A percentile compares a stretch with the other conserved stretches of the same genome.
These are phyloP conservation scores for Phaeosphaeriaceae sp. DNA, from an alignment of 2,329 filamentous ascomycete species.

Conservation along the genomic window DNA sequence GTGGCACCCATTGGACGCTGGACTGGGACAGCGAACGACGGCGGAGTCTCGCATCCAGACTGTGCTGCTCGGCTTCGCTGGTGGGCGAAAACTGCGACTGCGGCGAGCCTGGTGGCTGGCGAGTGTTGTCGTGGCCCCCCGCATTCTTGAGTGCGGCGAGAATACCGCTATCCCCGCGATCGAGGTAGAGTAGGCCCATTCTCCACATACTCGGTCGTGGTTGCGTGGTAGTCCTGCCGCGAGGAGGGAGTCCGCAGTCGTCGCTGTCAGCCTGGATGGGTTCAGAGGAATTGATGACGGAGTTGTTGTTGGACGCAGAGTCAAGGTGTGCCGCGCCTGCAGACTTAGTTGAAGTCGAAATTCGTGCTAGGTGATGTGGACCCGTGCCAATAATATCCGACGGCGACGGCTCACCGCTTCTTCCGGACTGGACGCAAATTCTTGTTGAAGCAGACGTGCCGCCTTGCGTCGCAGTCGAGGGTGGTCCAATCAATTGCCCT, in stretches of 20 bases:
- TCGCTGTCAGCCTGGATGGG: conserved; percentile 18
- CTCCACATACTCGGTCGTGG: conserved; percentile 29
- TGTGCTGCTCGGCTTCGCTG: conserved; percentile 17
- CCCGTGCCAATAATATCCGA: conserved; percentile 3
- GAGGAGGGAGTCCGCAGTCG: conserved; percentile 11
- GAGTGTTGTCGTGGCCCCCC: conserved; percentile 22
- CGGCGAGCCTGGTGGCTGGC: conserved; percentile 19
- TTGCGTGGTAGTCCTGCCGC: conserved; percentile 16
- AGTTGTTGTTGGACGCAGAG: background rate
- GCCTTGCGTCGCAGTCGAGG: background rate
- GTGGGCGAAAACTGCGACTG: conserved; percentile 21
- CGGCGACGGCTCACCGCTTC: conserved; percentile 15
- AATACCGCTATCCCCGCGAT: conserved; percentile 30
- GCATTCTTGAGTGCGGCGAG: conserved; percentile 26
- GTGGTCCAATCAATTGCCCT: conserved; percentile 5
- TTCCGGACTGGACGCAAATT: conserved; percentile 11
- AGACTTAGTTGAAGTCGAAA: conserved; percentile 3
- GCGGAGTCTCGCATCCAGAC: conserved; percentile 1
- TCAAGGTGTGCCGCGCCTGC: conserved; percentile 5
- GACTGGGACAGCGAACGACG: conserved; percentile 8
- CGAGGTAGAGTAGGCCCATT: conserved; percentile 29
- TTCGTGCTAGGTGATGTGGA: conserved; percentile 4
- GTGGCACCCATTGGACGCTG: conserved; percentile 11
- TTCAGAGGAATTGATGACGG: background rate
- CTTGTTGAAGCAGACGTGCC: conserved; percentile 8